Conservation (phyloP, 208 protist species). For the Trypanosoma avium region DNA sequence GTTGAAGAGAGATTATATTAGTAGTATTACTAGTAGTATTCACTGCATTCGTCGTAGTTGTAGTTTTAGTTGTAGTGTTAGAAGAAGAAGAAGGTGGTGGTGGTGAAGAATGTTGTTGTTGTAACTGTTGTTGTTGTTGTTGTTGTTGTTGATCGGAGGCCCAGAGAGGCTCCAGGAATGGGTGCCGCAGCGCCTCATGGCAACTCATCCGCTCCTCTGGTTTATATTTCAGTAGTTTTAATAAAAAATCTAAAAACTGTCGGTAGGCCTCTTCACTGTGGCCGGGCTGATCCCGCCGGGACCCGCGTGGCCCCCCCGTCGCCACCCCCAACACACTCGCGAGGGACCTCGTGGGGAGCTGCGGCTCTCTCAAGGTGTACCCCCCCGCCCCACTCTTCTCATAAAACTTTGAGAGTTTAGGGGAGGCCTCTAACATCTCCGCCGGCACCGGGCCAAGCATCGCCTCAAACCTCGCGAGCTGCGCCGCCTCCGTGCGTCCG, state of each 20-base stretch:
- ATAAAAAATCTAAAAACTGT: slow-evolving; percentile 69
- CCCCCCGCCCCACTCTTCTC: slow-evolving; percentile 14
- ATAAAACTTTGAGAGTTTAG: slow-evolving; percentile 65
- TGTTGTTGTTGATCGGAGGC: slow-evolving; percentile 31
- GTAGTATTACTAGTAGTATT: neutral
- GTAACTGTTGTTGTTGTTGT: neutral
- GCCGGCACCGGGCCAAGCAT: slow-evolving; percentile 66
- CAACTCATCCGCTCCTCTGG: slow-evolving; percentile 75
- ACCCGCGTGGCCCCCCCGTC: slow-evolving; percentile 45
- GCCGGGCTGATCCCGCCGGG: slow-evolving; percentile 33
- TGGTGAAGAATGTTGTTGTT: slow-evolving; percentile 22
- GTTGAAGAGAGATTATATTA: neutral
- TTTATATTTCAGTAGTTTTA: slow-evolving; percentile 47
- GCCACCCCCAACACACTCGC: slow-evolving; percentile 38
- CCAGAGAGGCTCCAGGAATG: slow-evolving; percentile 59
- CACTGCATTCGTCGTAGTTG: neutral
- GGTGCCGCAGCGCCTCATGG: slow-evolving; percentile 68
- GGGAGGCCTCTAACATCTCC: slow-evolving; percentile 59
- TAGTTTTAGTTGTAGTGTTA: neutral
- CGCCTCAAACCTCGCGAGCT: slow-evolving; percentile 93
- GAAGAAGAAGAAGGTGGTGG: too few relatives aligned
- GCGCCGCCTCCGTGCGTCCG: slow-evolving; percentile 93
- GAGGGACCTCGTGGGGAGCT: slow-evolving; percentile 32
- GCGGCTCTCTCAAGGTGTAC: slow-evolving; percentile 38
- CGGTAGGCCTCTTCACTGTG: slow-evolving; percentile 48